Evolutionary conservation across 352 stramenopile genomes (phyloP), one percentile per base, ranked within the genome.

Genomic region (Phytophthora podocarpi): DNA sequence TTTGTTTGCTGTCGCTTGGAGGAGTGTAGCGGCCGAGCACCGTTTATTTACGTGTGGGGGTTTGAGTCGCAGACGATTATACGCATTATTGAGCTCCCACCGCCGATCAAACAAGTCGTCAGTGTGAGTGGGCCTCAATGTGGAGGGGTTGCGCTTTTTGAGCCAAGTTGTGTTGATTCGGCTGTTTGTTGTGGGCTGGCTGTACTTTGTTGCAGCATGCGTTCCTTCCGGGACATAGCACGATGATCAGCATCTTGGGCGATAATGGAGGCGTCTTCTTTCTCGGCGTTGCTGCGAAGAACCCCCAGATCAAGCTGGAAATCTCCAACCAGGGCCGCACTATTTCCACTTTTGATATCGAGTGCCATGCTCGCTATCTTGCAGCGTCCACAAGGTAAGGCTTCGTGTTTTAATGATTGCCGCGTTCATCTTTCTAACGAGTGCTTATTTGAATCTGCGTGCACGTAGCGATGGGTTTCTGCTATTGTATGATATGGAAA

Each of bases 61-160:
- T 87, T 95, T 37, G 79, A 95, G 47, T 86, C 84, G 3, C 84
- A 95, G 59, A 91, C 78, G 18, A 90, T 95, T 43, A 82, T 91
- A 52, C 82, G 87, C 3, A 92, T 95, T 39, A 95, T 95, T 34
- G 84, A 95, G 43, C 68, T 95, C 9, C 82, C 87, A n/a, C 30
- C 67, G 3, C 82, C 82, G 10, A 86, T 93, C 32, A 79, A 89
- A 41, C 65, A 85, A 50, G 81, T 93, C 27, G 27, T 81, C 24
- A 82, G 55, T 27, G 84, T 95, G 67, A 48, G 75, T 74, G 1
- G 32, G 30, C 24, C 15, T 26, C 7, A 21, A 4, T 20, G n/a
- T n/a, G n/a, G 16, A 41, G 16, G 7, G 0, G 35, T 1, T 13
- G 18, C 1, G 16, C 7, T 34, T 42, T 35, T 23, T 11, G 5